A percentile compares a stretch with the other conserved stretches of the same genome.
phyloP scores from a whole-genome alignment of 2,329 filamentous ascomycete species.

The Juglanconis oblonga region DNA sequence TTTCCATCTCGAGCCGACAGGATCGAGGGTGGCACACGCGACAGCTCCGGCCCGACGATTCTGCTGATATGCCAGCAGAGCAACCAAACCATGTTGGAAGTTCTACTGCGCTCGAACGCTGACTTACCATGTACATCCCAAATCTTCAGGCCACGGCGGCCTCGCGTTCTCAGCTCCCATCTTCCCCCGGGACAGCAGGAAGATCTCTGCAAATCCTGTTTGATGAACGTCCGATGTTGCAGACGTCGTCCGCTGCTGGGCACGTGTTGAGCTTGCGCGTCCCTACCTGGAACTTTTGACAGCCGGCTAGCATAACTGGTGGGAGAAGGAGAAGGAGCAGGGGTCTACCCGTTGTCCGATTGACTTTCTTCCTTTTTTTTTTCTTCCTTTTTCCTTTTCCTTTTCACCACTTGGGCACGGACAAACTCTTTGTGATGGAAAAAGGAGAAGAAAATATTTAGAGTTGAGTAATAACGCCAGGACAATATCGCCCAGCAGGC shows the following conservation, averaged over 20 bases:
- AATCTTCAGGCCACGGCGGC: too few species aligned
- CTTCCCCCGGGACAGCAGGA: not conserved
- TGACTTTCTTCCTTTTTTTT: not conserved
- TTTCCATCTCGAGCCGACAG: not conserved
- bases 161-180: not conserved
- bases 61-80: not conserved
- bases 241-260: not conserved
- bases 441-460: too few species aligned
- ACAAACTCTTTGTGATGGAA: too few species aligned
- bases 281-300: conserved; percentile 5
- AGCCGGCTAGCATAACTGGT: not conserved
- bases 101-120: too few species aligned
- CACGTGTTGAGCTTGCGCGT: not conserved
- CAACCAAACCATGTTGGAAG: not conserved
- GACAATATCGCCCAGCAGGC: too few species aligned
- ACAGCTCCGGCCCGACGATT: not conserved
- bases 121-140: too few species aligned
- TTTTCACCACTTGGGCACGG: too few species aligned
- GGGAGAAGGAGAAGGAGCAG: not conserved
- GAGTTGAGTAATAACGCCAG: too few species aligned
- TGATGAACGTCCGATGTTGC: conserved; percentile 6
- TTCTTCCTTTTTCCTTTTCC: too few species aligned
- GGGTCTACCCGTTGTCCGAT: not conserved
- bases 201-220: conserved; percentile 1
- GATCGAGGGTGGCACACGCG: not conserved